A percentile compares a stretch with the other conserved stretches of the same genome.
phyloP scores from a whole-genome alignment of 805 yeast genomes.

The Jamesozyma gamospora region DNA sequence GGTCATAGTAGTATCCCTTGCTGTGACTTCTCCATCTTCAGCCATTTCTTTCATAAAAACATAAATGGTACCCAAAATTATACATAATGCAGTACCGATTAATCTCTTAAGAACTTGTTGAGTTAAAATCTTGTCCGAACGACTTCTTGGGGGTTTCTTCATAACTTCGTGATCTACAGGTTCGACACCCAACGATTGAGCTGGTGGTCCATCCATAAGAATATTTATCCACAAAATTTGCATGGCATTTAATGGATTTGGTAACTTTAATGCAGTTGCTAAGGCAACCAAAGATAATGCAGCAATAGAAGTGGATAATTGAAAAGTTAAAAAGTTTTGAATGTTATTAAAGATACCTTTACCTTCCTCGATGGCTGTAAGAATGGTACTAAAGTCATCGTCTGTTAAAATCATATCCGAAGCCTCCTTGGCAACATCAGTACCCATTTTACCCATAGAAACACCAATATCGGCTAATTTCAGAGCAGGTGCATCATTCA shows the following conservation, averaged over 20 bases:
- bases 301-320: conserved; percentile 90
- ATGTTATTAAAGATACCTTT: conserved; percentile 94
- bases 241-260: conserved; percentile 96
- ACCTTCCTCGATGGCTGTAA: conserved; percentile 93
- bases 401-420: conserved; percentile 96
- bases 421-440: conserved; percentile 97
- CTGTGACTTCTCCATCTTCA: conserved; percentile 65
- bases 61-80: conserved; percentile 84
- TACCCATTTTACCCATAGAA: conserved; percentile 88
- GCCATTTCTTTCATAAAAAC: conserved; percentile 82
- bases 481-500: conserved; percentile 96
- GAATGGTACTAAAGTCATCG: conserved; percentile 90
- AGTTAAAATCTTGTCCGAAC: conserved; percentile 79
- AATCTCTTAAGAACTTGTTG: conserved; percentile 58
- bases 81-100: conserved; percentile 55
- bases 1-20: conserved; percentile 98
- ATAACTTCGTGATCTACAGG: conserved; percentile 94
- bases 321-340: conserved; percentile 90
- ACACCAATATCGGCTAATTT: conserved; percentile 94
- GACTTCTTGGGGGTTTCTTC: conserved; percentile 90
- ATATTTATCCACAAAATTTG: conserved; percentile 96
- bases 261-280: conserved; percentile 76
- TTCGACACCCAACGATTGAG: conserved; percentile 94
- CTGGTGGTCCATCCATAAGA: conserved; percentile 98
- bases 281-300: conserved; percentile 84